Evolutionary conservation across 1,284 basidiomycete species (phyloP).

Genomic region (Fistulinella cinereoalba): DNA sequence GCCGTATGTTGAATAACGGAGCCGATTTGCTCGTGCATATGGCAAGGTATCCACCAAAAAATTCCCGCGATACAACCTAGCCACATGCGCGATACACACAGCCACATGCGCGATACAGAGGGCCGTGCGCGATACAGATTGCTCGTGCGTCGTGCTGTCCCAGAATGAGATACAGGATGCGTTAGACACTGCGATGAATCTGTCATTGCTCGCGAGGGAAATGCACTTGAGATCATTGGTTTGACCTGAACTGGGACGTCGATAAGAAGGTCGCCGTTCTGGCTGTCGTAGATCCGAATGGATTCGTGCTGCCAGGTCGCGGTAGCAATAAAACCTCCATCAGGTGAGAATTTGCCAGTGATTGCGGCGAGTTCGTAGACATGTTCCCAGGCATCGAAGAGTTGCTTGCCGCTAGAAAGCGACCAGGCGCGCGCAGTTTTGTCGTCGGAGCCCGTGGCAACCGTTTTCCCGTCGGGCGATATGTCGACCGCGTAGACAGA

Average conservation of each 20-base stretch:
- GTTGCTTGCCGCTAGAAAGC: neutral
- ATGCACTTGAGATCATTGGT: conserved; percentile 3
- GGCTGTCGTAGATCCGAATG: conserved; percentile 3
- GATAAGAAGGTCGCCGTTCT: neutral
- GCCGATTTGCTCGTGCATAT: conserved; percentile 3
- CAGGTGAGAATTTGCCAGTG: conserved; percentile 15
- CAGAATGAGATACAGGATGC: conserved; percentile 10
- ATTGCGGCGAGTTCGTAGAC: neutral
- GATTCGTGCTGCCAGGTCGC: neutral
- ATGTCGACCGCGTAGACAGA: conserved; percentile 6
- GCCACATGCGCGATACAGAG: too few relatives aligned
- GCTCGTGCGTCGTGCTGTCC: conserved; percentile 3
- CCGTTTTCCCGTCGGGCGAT: conserved; percentile 5
- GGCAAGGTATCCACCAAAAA: too few relatives aligned
- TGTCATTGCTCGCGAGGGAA: neutral
- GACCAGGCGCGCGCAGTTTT: conserved; percentile 8
- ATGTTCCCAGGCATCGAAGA: conserved; percentile 2
- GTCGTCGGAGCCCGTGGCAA: conserved; percentile 10
- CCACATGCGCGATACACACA: too few relatives aligned
- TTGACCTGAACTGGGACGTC: conserved; percentile 3
- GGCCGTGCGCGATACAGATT: too few relatives aligned
- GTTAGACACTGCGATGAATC: conserved; percentile 8
- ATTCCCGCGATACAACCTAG: too few relatives aligned
- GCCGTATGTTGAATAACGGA: neutral
- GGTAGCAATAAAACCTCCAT: conserved; percentile 8